Evolutionary conservation across 306 rosid species (phyloP), one percentile per base, ranked within the genome.

Genomic region (Datisca glomerata): DNA sequence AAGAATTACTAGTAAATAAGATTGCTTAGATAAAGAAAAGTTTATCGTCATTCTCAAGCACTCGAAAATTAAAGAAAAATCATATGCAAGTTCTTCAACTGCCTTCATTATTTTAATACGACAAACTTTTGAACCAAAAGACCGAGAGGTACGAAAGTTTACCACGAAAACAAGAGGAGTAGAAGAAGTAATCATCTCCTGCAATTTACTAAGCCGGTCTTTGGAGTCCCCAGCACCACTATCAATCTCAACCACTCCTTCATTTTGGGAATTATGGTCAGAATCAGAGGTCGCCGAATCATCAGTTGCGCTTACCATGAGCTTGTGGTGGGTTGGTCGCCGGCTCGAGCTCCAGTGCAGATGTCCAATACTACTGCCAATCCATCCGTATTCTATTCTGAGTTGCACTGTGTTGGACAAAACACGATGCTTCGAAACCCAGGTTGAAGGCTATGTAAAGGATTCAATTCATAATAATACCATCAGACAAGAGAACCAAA

Each of bases 161-260:
- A 72, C 79, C 74, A 55, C 16, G 23, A 57, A 45, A 22, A 53
- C 51, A 25, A 69, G 12, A 37, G 70, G 52, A 49, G 76, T 44
- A 38, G 60, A 46, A 12, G 70, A 53, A 56, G 35, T 39, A 31
- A 69, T 45, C 18, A 59, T 45, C 38, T 49, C 65, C 31, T 45
- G 70, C 17, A 69, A 49, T 57, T 69, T 57, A 42, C 45, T 51
- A 24, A 44, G 12, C 8, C 50, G 36, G 56, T 65, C 63, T 50
- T 53, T 56, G 19, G 36, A 22, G 51, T 18, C 32, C 14, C 49
- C 21, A 24, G 45, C n/a, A 15, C n/a, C 15, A 21, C 14, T 15
- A 24, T 59, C 46, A 46, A 4, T 55, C 61, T 53, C 41, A 17
- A 42, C 49, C 5, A 11, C 42, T 43, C 40, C 58, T 25, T 24